Evolutionary conservation across 2,329 filamentous ascomycete genomes (phyloP).

Genomic region (Pezicula carpinea): DNA sequence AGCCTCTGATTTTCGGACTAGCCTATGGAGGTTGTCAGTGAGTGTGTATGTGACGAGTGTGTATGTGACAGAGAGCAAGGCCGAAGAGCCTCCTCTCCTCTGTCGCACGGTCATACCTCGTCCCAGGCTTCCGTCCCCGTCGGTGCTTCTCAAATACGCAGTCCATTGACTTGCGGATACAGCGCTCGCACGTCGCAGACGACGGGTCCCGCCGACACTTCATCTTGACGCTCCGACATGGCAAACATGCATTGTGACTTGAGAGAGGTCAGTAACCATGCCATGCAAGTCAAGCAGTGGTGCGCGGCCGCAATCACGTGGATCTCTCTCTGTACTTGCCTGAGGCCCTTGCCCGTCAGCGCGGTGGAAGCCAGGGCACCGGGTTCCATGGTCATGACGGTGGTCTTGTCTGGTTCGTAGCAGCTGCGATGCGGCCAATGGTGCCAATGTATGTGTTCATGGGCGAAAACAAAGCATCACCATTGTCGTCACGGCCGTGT

Average conservation of each 20-base stretch:
- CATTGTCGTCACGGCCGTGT: too few species aligned
- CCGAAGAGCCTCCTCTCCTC: not conserved
- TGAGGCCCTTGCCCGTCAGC: not conserved
- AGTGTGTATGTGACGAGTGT: not conserved
- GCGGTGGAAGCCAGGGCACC: not conserved
- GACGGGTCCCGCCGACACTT: slow-evolving; percentile 27
- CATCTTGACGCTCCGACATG: slow-evolving; percentile 36
- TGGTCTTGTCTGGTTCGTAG: not conserved
- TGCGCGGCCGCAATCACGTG: not conserved
- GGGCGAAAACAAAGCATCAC: too few species aligned
- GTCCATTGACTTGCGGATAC: slow-evolving; percentile 31
- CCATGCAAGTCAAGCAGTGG: not conserved
- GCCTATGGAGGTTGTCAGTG: not conserved
- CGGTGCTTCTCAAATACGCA: slow-evolving; percentile 36
- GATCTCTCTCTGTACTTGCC: not conserved
- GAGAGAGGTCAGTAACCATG: not conserved
- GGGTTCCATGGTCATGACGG: not conserved
- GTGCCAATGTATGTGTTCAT: too few species aligned
- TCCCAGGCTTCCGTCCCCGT: slow-evolving; percentile 34
- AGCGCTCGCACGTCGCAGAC: slow-evolving; percentile 31
- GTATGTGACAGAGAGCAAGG: not conserved
- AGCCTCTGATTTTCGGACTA: not conserved
- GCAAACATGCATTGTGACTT: slow-evolving; percentile 29
- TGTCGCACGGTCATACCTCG: slow-evolving; percentile 24
- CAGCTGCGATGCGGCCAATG: not conserved